Evolutionary conservation across 2,329 filamentous ascomycete species (phyloP).

Genomic region (Monosporascus sp.): DNA sequence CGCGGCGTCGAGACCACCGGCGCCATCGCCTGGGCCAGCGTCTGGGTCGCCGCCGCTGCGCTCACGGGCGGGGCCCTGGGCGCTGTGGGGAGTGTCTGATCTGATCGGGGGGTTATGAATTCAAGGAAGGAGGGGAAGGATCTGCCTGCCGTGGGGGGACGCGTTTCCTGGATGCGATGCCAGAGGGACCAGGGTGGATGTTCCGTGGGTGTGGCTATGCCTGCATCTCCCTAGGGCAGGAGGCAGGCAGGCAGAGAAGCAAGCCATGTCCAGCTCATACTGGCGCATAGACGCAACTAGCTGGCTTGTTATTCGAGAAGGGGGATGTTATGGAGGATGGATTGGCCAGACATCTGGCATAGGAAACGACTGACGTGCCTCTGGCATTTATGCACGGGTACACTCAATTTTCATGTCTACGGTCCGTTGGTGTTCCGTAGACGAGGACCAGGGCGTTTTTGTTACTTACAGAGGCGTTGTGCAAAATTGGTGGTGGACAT

Average conservation of each 20-base stretch:
- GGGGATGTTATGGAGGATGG: no score
- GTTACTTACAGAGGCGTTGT: no score
- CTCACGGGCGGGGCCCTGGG: slow-evolving; percentile 53
- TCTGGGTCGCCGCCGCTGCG: slow-evolving; percentile 67
- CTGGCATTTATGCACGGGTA: no score
- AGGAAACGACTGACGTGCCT: no score
- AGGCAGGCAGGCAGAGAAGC: neutral
- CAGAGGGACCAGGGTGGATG: neutral
- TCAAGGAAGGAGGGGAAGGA: neutral
- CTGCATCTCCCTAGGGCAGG: neutral
- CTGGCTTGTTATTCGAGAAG: no score
- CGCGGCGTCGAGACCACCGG: slow-evolving; percentile 65
- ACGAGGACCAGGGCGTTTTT: no score
- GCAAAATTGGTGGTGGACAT: no score
- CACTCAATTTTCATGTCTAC: no score
- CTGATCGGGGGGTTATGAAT: neutral
- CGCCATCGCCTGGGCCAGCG: slow-evolving; percentile 63
- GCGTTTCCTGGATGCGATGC: neutral
- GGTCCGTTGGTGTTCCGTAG: no score
- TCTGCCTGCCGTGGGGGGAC: neutral
- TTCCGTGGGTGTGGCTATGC: neutral
- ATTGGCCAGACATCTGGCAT: no score
- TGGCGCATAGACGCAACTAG: no score
- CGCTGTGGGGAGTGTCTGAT: slow-evolving; percentile 45
- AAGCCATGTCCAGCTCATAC: no score